Percentiles rank a stretch among this genome's conserved stretches.
phyloP scores from a whole-genome alignment of 2,329 filamentous ascomycete species.

The Diplodia seriata region DNA sequence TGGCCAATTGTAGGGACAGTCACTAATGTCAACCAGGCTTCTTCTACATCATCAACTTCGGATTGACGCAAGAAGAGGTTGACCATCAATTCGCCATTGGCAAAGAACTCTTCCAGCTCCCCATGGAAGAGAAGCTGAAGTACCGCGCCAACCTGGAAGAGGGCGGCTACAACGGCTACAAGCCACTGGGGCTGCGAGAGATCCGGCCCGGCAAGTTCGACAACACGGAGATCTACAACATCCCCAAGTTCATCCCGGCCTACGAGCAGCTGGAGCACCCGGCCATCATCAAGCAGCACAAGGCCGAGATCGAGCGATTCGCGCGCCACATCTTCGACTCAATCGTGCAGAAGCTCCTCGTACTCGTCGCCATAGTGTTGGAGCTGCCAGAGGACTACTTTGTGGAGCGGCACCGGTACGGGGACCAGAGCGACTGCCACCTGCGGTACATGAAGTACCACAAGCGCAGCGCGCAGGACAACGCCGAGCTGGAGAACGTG shows the following conservation, averaged over 20 bases:
- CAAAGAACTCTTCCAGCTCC: conserved; percentile 63
- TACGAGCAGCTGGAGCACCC: conserved; percentile 41
- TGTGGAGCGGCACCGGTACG: conserved; percentile 16
- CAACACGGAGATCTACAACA: conserved; percentile 66
- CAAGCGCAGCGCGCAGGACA: conserved; percentile 15
- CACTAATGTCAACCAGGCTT: conserved; percentile 45
- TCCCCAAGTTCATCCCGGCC: conserved; percentile 58
- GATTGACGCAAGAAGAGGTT: conserved; percentile 64
- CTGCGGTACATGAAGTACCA: conserved; percentile 16
- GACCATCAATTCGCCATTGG: conserved; percentile 67
- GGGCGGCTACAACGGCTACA: conserved; percentile 38
- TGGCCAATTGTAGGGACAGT: too few relatives aligned
- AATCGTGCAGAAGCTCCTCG: conserved; percentile 17
- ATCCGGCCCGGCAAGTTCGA: conserved; percentile 50
- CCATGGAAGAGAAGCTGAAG: conserved; percentile 65
- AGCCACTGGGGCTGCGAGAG: conserved; percentile 51
- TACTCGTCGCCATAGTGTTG: conserved; percentile 11
- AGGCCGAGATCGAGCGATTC: conserved; percentile 62
- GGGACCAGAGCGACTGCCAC: conserved; percentile 15
- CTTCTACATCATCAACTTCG: conserved; percentile 68
- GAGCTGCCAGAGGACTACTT: conserved; percentile 23
- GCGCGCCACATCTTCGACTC: conserved; percentile 34
- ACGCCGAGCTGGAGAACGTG: conserved; percentile 42
- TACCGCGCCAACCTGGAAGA: conserved; percentile 51
- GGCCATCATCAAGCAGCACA: conserved; percentile 51